Evolutionary conservation across 2,329 filamentous ascomycete species (phyloP), one percentile per base, ranked within the genome.

Genomic region (Microdochium trichocladiopsis): DNA sequence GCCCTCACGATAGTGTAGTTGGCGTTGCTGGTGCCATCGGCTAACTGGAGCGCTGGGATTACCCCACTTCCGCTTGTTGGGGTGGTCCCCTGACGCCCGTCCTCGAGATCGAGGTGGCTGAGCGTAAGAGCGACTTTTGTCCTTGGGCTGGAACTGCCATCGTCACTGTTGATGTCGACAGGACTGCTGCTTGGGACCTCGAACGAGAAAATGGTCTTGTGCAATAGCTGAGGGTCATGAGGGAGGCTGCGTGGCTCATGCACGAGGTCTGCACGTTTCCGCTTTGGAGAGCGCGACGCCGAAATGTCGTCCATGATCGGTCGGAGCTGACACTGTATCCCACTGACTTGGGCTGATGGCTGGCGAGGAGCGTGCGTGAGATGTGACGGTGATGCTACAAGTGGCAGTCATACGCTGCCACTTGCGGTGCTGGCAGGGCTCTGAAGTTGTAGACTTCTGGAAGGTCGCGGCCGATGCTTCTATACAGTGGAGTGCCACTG

Each of bases 61-160:
- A 65, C 73, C 72, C 73, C 76, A 66, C 71, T 75, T 69, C 74
- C 76, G 63, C 69, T 60, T 62, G 50, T 50, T 45, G 28, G 33
- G 49, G 37, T 49, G 43, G 52, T 41, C 9, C 49, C n/a, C n/a
- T n/a, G n/a, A n/a, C n/a, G n/a, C n/a, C n/a, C 33, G 33, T 54
- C 55, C 16, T 51, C 67, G 51, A 82, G 65, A 14, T 69, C 73
- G 50, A 82, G 70, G 52, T 77, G 74, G 50, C 72, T 70, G 64
- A 83, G 80, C 59, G 71, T 71, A 61, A 76, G 74, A 37, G 74
- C 76, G 41, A 82, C 76, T 51, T 66, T 73, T 43, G 75, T 74
- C 51, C 74, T 71, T n/a, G 79, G 78, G 56, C 79, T 82, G 56
- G 66, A 71, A 60, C 67, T 73, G 53, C 77, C 78, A 50, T 78